Base-by-base conservation (phyloP, 2,329 filamentous ascomycete genomes). In the Zasmidium cellare region DNA sequence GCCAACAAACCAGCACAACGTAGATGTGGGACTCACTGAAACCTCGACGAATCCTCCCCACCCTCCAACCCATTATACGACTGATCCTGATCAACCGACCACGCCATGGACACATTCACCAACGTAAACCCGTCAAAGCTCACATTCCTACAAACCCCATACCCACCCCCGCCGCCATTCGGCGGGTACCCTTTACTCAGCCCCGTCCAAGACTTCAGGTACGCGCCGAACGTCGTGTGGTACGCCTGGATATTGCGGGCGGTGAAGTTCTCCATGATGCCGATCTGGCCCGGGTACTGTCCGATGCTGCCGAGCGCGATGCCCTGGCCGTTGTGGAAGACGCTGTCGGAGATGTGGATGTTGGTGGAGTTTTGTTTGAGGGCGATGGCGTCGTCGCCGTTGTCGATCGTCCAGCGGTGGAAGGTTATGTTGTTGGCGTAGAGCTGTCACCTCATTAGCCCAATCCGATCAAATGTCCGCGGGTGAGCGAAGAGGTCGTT, bases 161-260 rank as follows among this genome's bases (percentile, higher is more conserved):
- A 41, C 12, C 83, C 83, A 18, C 80, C 83, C 12, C 82, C 82
- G 1, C 82, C 83, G 12, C 83, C 82, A 62, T 86, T 85, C 1
- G 82, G 82, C 2, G 81, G 80, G 52, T 78, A 81, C 16, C 80
- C 52, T 5, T 51, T 46, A 11, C 78, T 69, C n/a, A 35, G 44
- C 19, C 80, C 81, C 0, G 81, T 82, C 83, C 83, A 85, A 0
- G 82, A 84, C 72, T 86, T 85, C 59, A 85, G 50, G 44, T 61
- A 61, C 9, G 49, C 56, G 5, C 51, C 56, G 24, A 48, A 49
- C 6, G 28, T 48, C n/a, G 45, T 55, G 18, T 44, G 20, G 14
- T 25, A 16, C 18, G 19, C 11, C 48, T 20, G 23, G 47, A 83
- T 74, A 63, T 84, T 81, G 11, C 74, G 72, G 1, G 75, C 80